Conservation (phyloP, 1,284 basidiomycete genomes). For the Meripilus lineatus region DNA sequence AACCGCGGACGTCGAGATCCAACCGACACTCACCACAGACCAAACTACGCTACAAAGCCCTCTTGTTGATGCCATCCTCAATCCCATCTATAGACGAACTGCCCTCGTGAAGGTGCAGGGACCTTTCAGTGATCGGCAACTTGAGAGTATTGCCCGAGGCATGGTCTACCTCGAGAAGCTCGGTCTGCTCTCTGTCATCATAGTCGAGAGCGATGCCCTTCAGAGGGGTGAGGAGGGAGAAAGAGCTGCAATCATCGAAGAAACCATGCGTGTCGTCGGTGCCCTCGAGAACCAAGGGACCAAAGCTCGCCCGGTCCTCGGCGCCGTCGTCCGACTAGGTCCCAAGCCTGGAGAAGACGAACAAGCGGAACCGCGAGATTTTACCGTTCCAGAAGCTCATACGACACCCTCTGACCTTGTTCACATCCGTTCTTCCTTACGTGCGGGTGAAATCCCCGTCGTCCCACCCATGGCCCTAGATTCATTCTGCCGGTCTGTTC, state of each 20-base stretch:
- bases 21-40: conserved; percentile 23
- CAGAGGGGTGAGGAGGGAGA: conserved; percentile 63
- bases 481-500: conserved; percentile 81
- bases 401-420: conserved; percentile 72
- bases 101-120: conserved; percentile 97
- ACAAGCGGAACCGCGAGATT: conserved; percentile 19
- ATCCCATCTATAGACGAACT: conserved; percentile 79
- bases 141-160: conserved; percentile 90
- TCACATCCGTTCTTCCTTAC: conserved; percentile 83
- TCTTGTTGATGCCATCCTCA: conserved; percentile 78
- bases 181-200: conserved; percentile 91
- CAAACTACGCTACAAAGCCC: conserved; percentile 39
- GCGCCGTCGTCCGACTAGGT: conserved; percentile 80
- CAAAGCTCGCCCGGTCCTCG: conserved; percentile 81
- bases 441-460: conserved; percentile 93
- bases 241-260: conserved; percentile 56
- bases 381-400: conserved; percentile 66
- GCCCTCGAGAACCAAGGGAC: conserved; percentile 84
- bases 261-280: conserved; percentile 81
- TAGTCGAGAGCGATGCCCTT: conserved; percentile 87
- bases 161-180: conserved; percentile 95
- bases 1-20: too few relatives aligned
- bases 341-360: conserved; percentile 58
- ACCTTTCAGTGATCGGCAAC: conserved; percentile 93
- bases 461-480: conserved; percentile 93